These are phyloP conservation scores for Epichloe sibirici DNA, from an alignment of 2,329 filamentous ascomycete genomes.

Conservation along the genomic window DNA sequence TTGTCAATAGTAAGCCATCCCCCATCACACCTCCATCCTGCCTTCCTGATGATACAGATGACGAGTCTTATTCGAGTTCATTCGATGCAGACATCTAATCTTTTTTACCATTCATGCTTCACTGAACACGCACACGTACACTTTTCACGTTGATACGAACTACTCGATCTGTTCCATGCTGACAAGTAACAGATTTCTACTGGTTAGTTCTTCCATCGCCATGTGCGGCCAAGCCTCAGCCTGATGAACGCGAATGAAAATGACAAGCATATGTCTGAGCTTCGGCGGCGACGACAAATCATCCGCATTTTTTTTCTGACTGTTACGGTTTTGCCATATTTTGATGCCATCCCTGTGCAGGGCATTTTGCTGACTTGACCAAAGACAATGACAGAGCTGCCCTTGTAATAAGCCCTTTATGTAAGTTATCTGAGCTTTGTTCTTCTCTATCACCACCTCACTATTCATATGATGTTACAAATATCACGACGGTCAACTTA, in stretches of 20 bases:
- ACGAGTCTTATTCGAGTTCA: constrained; percentile 64
- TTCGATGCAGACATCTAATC: constrained; percentile 56
- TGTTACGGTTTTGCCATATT: constrained; percentile 7
- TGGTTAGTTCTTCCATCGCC: constrained; percentile 12
- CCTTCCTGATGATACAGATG: constrained; percentile 33
- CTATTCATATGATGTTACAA: constrained; percentile 27
- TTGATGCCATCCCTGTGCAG: constrained; percentile 4
- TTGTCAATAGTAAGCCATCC: not conserved
- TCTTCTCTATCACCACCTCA: not conserved
- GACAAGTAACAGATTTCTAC: constrained; percentile 7
- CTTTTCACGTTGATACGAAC: not conserved
- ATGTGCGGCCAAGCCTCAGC: constrained; percentile 12
- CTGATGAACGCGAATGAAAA: constrained; percentile 79
- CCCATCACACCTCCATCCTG: not conserved
- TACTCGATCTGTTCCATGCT: constrained; percentile 9
- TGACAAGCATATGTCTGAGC: constrained; percentile 99
- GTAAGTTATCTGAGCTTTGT: constrained; percentile 15
- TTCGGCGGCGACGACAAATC: constrained; percentile 33
- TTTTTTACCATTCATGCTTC: constrained; percentile 64
- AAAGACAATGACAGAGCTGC: not conserved
- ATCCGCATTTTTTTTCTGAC: constrained; percentile 17
- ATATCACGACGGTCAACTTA: constrained; percentile 38
- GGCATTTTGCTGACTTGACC: not conserved
- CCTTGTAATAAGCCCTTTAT: not conserved
- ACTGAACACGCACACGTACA: constrained; percentile 22